These are phyloP conservation scores for Harrya chromipes DNA, from an alignment of 768 basidiomycete species.

Conservation along the genomic window DNA sequence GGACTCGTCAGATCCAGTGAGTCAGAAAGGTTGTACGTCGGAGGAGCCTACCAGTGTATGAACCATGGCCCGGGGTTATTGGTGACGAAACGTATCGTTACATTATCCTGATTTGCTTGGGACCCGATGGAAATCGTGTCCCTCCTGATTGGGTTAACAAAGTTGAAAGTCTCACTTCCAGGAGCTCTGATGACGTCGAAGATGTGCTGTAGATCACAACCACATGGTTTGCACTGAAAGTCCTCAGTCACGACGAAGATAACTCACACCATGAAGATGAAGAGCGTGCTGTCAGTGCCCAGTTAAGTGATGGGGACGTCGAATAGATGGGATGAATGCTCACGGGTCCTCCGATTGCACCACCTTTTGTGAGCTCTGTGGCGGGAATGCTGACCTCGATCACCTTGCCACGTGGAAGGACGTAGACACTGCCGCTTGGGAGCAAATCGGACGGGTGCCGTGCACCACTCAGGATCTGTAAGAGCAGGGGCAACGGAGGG, in stretches of 20 bases:
- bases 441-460: slow-evolving; percentile 8
- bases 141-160: slow-evolving; percentile 47
- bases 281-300: slow-evolving; percentile 14
- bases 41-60: slow-evolving; percentile 17
- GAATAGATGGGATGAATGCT: slow-evolving; percentile 2
- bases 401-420: slow-evolving; percentile 11
- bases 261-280: slow-evolving; percentile 22
- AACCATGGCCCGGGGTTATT: slow-evolving; percentile 49
- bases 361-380: slow-evolving; percentile 12
- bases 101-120: slow-evolving; percentile 34
- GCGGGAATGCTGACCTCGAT: slow-evolving; percentile 21
- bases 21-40: not conserved
- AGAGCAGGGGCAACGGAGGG: slow-evolving; percentile 18
- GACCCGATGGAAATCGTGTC: slow-evolving; percentile 43
- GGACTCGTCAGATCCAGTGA: not conserved
- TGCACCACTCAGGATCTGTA: slow-evolving; percentile 24
- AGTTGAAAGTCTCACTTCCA: slow-evolving; percentile 39
- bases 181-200: slow-evolving; percentile 44
- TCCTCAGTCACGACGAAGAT: not conserved
- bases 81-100: slow-evolving; percentile 61
- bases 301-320: not conserved
- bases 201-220: slow-evolving; percentile 29
- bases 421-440: slow-evolving; percentile 15
- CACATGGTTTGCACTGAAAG: not conserved
- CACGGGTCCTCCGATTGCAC: slow-evolving; percentile 31